These are phyloP conservation scores for Calonectria henricotiae DNA, from an alignment of 2,329 filamentous ascomycete species.

Conservation along the genomic window DNA sequence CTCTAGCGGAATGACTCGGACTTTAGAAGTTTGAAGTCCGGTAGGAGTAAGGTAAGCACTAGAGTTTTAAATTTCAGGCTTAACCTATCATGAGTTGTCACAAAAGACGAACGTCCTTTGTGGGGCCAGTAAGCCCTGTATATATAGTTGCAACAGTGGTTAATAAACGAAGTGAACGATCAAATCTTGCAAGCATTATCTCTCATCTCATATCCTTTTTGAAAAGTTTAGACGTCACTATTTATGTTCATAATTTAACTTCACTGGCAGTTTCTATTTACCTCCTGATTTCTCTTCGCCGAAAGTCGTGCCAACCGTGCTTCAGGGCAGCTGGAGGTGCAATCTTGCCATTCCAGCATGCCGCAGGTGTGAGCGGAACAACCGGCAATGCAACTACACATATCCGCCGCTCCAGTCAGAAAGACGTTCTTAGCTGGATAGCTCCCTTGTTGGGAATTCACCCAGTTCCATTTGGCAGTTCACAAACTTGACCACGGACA, in stretches of 20 bases:
- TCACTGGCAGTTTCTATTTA: too few species aligned
- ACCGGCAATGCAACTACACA: not conserved
- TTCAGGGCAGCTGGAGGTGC: not conserved
- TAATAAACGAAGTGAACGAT: not conserved
- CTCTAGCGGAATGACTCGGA: too few species aligned
- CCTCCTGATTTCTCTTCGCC: not conserved
- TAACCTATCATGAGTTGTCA: not conserved
- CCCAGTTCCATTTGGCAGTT: not conserved
- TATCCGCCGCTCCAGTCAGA: not conserved
- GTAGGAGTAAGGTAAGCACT: too few species aligned
- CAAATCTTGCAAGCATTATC: not conserved
- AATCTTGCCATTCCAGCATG: slow-evolving; percentile 1
- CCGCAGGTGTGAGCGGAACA: not conserved
- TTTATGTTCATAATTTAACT: not conserved
- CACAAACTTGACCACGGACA: too few species aligned
- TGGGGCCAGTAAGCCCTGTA: too few species aligned
- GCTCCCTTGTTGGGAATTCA: too few species aligned
- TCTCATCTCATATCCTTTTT: not conserved
- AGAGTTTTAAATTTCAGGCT: too few species aligned
- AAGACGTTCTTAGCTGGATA: too few species aligned
- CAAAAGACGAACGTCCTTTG: too few species aligned
- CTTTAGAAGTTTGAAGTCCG: too few species aligned
- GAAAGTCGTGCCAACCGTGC: not conserved
- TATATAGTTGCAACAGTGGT: not conserved
- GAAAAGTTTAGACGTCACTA: too few species aligned